A percentile compares a stretch with the other conserved stretches of the same genome.
Conservation (phyloP, 169 alveolate genomes). For the Babesia bovis region DNA sequence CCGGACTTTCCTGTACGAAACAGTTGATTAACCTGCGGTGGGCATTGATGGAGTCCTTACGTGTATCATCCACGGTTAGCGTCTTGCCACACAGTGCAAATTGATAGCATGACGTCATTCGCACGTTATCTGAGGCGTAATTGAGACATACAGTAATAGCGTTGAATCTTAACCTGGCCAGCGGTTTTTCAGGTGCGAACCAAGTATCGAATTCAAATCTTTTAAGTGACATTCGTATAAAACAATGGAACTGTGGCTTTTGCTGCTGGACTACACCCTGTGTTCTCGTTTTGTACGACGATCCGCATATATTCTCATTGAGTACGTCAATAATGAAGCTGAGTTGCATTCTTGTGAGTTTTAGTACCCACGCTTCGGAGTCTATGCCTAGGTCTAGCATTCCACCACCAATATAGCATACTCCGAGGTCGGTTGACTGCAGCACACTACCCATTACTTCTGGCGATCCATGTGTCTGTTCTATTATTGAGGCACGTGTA, state of each 20-base stretch:
- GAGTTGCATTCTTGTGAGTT: slow-evolving; percentile 49
- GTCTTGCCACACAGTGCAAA: slow-evolving; percentile 60
- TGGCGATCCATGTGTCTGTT: slow-evolving; percentile 49
- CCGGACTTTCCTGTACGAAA: slow-evolving; percentile 6
- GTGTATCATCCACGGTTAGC: slow-evolving; percentile 49
- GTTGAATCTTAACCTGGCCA: slow-evolving; percentile 34
- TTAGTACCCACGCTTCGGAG: slow-evolving; percentile 55
- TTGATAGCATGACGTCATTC: slow-evolving; percentile 55
- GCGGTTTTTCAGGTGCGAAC: slow-evolving; percentile 29
- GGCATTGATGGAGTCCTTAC: slow-evolving; percentile 38
- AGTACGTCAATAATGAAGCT: slow-evolving; percentile 53
- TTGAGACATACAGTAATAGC: slow-evolving; percentile 58
- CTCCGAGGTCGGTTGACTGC: slow-evolving; percentile 58
- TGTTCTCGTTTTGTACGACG: slow-evolving; percentile 10
- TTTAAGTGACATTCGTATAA: slow-evolving; percentile 28
- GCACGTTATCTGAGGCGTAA: slow-evolving; percentile 45
- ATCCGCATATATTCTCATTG: slow-evolving; percentile 61
- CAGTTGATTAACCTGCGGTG: slow-evolving; percentile 49
- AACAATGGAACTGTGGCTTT: slow-evolving; percentile 19
- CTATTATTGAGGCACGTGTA: slow-evolving; percentile 53
- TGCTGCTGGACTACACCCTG: slow-evolving; percentile 18
- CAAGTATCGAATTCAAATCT: slow-evolving; percentile 35
- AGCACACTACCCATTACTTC: slow-evolving; percentile 42
- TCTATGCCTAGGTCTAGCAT: slow-evolving; percentile 62
- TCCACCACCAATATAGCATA: slow-evolving; percentile 62